These are phyloP conservation scores for Colletotrichum camelliae DNA, from an alignment of 2,329 filamentous ascomycete species.

Conservation along the genomic window DNA sequence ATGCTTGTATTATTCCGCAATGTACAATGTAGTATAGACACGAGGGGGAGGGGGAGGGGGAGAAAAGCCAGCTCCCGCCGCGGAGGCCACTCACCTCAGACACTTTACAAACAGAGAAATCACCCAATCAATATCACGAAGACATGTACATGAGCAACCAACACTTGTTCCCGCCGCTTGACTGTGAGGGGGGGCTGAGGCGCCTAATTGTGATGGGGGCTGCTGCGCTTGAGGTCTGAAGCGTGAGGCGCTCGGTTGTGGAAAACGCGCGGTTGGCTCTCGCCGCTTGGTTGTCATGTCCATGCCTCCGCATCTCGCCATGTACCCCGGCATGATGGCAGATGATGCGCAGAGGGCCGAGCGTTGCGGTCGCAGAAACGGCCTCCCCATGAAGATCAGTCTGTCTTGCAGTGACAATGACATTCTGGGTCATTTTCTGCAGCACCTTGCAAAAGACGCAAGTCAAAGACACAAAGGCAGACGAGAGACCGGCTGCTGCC, in stretches of 20 bases:
- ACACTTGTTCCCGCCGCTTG: not conserved
- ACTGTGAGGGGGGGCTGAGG: not conserved
- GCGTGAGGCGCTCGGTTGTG: not conserved
- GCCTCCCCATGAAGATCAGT: slow-evolving; percentile 2
- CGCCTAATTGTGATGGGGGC: not conserved
- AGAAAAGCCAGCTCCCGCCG: slow-evolving; percentile 27
- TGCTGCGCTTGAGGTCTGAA: not conserved
- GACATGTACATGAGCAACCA: not conserved
- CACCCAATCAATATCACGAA: slow-evolving; percentile 6
- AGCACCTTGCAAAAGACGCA: not conserved
- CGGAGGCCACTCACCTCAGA: slow-evolving; percentile 41
- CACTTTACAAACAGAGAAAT: not conserved
- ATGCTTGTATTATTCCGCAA: slow-evolving; percentile 26
- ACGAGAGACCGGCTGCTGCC: not conserved
- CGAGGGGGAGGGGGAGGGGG: slow-evolving; percentile 17
- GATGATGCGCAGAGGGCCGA: not conserved
- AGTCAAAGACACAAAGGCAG: not conserved
- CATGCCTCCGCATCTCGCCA: not conserved
- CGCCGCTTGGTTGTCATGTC: not conserved
- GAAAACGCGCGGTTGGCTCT: not conserved
- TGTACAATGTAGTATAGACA: slow-evolving; percentile 20
- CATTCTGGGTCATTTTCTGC: not conserved
- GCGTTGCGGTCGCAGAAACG: slow-evolving; percentile 9
- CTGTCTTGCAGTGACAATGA: not conserved
- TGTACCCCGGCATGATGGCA: not conserved